Evolutionary conservation across 2,329 filamentous ascomycete species (phyloP).

Genomic region (Septoria petroselini): DNA sequence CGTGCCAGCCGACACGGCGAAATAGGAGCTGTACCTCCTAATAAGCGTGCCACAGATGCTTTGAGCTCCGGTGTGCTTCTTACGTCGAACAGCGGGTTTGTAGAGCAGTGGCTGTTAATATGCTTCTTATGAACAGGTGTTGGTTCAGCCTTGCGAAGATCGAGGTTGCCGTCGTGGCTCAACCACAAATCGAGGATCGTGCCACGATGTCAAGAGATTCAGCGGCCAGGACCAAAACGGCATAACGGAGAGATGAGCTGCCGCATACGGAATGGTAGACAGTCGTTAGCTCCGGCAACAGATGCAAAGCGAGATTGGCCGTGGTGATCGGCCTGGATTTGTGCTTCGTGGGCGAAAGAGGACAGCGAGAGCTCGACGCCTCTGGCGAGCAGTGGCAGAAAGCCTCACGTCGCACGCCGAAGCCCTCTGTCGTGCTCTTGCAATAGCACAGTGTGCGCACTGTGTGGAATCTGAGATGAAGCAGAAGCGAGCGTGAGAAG

Average conservation of each 20-base stretch:
- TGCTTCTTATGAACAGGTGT: too few relatives aligned
- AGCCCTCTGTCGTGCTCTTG: not conserved
- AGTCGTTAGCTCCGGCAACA: conserved; percentile 5
- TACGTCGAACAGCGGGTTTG: not conserved
- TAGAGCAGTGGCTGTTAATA: not conserved
- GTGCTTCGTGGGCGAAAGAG: not conserved
- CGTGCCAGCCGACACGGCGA: not conserved
- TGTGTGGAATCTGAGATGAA: too few relatives aligned
- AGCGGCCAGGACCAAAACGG: not conserved
- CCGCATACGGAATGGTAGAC: conserved; percentile 2
- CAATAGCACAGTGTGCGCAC: too few relatives aligned
- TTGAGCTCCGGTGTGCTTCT: not conserved
- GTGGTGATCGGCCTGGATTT: not conserved
- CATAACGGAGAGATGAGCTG: conserved; percentile 8
- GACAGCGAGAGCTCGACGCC: not conserved
- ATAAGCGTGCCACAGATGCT: not conserved
- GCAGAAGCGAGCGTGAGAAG: too few relatives aligned
- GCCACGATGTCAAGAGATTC: not conserved
- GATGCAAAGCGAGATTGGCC: conserved; percentile 8
- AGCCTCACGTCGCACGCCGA: not conserved
- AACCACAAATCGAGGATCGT: too few relatives aligned
- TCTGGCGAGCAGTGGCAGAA: not conserved
- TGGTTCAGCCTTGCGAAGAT: not conserved
- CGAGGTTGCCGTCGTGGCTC: too few relatives aligned
- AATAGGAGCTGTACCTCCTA: not conserved